Percentiles rank a stretch among this genome's conserved stretches.
phyloP scores from a whole-genome alignment of 805 yeast genomes.

The Ogataea methylovora region DNA sequence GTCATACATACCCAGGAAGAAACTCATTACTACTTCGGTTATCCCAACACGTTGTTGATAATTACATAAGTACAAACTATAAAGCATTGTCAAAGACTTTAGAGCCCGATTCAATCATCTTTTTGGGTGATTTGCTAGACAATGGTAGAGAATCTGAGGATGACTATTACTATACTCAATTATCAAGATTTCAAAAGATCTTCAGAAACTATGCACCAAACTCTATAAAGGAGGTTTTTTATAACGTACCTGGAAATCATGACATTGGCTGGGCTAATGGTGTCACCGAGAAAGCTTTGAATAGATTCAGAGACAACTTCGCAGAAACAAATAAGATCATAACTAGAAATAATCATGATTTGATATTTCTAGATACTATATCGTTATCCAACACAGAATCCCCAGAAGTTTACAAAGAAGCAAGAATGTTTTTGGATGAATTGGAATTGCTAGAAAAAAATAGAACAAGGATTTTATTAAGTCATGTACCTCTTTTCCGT shows the following conservation, averaged over 20 bases:
- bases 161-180: constrained; percentile 57
- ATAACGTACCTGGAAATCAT: constrained; percentile 77
- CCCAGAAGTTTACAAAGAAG: constrained; percentile 35
- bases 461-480: constrained; percentile 62
- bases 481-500: constrained; percentile 85
- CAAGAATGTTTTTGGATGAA: constrained; percentile 43
- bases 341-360: constrained; percentile 61
- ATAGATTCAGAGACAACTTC: constrained; percentile 62
- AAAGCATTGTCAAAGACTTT: constrained; percentile 46
- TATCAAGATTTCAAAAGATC: constrained; percentile 53
- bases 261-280: constrained; percentile 89
- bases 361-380: constrained; percentile 73
- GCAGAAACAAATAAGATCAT: constrained; percentile 58
- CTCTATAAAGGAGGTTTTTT: constrained; percentile 2
- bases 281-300: constrained; percentile 44
- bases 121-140: constrained; percentile 88
- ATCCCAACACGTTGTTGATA: constrained; percentile 59
- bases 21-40: constrained; percentile 43
- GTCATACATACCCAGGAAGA: constrained; percentile 75
- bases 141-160: constrained; percentile 61
- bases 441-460: constrained; percentile 20
- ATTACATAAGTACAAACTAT: constrained; percentile 75
- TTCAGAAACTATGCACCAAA: constrained; percentile 41
- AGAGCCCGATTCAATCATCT: constrained; percentile 69
- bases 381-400: constrained; percentile 56